A percentile compares a stretch with the other conserved stretches of the same genome.
phyloP scores from a whole-genome alignment of 2,329 filamentous ascomycete species.

The Leptoxyphium fumago region DNA sequence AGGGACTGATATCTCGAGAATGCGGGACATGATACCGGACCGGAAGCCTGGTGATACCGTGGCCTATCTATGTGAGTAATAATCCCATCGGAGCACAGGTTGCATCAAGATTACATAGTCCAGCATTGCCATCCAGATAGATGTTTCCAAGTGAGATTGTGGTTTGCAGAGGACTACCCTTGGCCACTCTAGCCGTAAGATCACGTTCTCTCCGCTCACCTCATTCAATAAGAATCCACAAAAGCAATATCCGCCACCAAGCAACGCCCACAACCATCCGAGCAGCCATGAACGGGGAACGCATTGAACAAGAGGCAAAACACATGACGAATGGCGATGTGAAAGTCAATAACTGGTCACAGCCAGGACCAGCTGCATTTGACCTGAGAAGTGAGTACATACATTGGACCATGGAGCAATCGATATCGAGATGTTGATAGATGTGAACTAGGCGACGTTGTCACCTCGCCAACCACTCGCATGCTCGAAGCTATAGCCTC shows the following conservation, averaged over 20 bases:
- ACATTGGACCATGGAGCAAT: background rate
- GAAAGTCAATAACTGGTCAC: slow-evolving; percentile 21
- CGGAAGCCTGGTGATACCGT: too few species aligned
- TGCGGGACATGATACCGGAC: too few species aligned
- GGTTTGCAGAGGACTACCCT: too few species aligned
- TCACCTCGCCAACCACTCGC: slow-evolving; percentile 61
- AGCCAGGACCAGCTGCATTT: slow-evolving; percentile 39
- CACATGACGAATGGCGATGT: slow-evolving; percentile 12
- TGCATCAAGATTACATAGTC: too few species aligned
- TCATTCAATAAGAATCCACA: too few species aligned
- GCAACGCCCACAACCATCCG: background rate
- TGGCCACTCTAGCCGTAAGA: too few species aligned
- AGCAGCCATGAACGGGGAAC: slow-evolving; percentile 1
- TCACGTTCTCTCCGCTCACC: too few species aligned
- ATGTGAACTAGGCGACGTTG: slow-evolving; percentile 34
- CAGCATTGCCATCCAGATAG: too few species aligned
- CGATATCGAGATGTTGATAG: background rate
- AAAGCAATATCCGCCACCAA: background rate
- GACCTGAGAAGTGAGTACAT: slow-evolving; percentile 34
- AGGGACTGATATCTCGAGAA: too few species aligned
- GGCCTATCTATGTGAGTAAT: too few species aligned
- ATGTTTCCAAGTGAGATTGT: too few species aligned
- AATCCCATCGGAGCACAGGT: too few species aligned
- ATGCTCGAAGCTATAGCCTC: slow-evolving; percentile 71
- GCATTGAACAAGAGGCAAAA: slow-evolving; percentile 11